Evolutionary conservation across 1,139 yeast species (phyloP).

Genomic region (Kodamaea fungicola): DNA sequence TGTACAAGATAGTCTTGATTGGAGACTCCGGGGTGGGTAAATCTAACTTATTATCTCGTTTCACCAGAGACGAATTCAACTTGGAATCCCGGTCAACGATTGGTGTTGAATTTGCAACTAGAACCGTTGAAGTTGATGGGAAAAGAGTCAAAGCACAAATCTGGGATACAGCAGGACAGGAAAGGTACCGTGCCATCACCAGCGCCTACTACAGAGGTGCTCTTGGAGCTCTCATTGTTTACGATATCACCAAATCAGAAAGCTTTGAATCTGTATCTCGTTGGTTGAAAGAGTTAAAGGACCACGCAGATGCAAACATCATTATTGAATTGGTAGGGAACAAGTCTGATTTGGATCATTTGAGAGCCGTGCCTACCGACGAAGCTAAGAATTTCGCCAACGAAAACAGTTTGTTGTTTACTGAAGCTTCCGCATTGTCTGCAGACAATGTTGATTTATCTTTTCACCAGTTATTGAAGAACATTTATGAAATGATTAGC

Average conservation of each 20-base stretch:
- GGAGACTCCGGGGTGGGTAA: slow-evolving; percentile 99
- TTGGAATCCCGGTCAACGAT: slow-evolving; percentile 92
- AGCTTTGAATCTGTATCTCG: slow-evolving; percentile 90
- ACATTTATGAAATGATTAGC: slow-evolving; percentile 89
- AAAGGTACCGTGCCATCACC: slow-evolving; percentile 95
- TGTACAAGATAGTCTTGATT: slow-evolving; percentile 91
- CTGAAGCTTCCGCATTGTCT: slow-evolving; percentile 96
- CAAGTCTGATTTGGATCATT: slow-evolving; percentile 91
- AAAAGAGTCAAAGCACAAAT: slow-evolving; percentile 96
- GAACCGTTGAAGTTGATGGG: slow-evolving; percentile 92
- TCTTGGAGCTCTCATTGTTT: slow-evolving; percentile 93
- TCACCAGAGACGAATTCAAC: slow-evolving; percentile 93
- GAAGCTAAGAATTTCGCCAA: slow-evolving; percentile 95
- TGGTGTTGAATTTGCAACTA: slow-evolving; percentile 97
- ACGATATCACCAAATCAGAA: slow-evolving; percentile 91
- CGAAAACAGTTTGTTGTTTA: slow-evolving; percentile 86
- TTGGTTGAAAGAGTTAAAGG: slow-evolving; percentile 94
- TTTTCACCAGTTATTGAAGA: slow-evolving; percentile 86
- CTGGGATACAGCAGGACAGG: slow-evolving; percentile 99
- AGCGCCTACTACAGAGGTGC: slow-evolving; percentile 98
- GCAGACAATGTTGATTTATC: slow-evolving; percentile 94
- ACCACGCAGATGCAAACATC: slow-evolving; percentile 95
- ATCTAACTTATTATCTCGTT: slow-evolving; percentile 87
- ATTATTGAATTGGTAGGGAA: slow-evolving; percentile 94
- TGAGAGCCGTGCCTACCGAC: slow-evolving; percentile 96